Evolutionary conservation across 441 rosid genomes (phyloP), one percentile per base, ranked within the genome.

Genomic region (Theobroma grandiflorum): DNA sequence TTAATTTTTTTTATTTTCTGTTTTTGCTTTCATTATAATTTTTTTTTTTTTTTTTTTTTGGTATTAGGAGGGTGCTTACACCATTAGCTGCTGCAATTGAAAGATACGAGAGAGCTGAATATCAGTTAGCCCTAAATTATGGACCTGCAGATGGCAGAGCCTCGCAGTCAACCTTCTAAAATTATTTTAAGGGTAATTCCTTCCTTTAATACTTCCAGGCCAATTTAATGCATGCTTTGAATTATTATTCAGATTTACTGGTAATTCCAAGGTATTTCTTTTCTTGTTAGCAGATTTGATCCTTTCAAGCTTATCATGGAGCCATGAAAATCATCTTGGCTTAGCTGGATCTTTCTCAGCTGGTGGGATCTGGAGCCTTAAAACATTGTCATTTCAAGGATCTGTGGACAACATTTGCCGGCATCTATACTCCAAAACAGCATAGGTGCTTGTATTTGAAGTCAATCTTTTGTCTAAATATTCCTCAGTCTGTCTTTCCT

Each of bases 161-260:
- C 57, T 82, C 86, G 49, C 74, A 85, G 26, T 87, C 87, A 89
- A 64, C 74, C 31, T 61, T 66, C 82, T 52, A 49, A 76, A 84
- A 42, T 74, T 79, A 74, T 74, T 6, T 58, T 77, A 76, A 26
- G 86, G 94, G 93, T 91, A 88, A 83, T 89, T 86, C 86, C 85
- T 81, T 84, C 85, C 88, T 79, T 81, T 43, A 78, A 85, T 74
- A 42, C 68, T 85, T 85, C 82, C 84, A 64, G 78, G 76, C 68
- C 16, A 62, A 52, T 61, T 58, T 38, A 43, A 62, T 84, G 65
- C 59, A 20, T 77, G 15, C 42, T 42, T 52, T 62, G 38, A 49
- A 78, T 66, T 58, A 18, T 74, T 77, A 37, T 75, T 74, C 63
- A 16, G 84, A 89, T 90, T 83, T 59, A 73, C 83, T 83, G 78